Conservation (phyloP, 345 rosid genomes). For the Eutrema yunnanense region DNA sequence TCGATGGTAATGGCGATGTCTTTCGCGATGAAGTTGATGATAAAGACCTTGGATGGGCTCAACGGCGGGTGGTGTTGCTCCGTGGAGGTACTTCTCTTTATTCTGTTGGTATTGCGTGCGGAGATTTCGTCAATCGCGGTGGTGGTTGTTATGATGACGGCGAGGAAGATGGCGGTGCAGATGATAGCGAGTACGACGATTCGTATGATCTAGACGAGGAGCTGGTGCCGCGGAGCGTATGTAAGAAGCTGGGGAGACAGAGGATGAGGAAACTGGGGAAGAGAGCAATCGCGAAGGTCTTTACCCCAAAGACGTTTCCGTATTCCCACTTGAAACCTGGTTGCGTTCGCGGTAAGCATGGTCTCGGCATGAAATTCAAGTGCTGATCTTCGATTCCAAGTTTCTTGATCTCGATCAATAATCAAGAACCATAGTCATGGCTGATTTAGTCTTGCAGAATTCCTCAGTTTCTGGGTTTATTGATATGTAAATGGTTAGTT, state of each 20-base stretch:
- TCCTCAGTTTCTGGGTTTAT: slow-evolving; percentile 7
- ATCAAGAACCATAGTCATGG: neutral
- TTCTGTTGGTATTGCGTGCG: neutral
- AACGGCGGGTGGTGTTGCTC: neutral
- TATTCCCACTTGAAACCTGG: slow-evolving; percentile 33
- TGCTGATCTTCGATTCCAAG: slow-evolving; percentile 7
- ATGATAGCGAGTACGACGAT: slow-evolving; percentile 27
- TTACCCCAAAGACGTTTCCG: slow-evolving; percentile 30
- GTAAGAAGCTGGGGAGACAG: slow-evolving; percentile 37
- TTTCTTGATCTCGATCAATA: neutral
- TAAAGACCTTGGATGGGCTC: neutral
- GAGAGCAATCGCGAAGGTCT: slow-evolving; percentile 34
- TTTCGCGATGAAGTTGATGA: neutral
- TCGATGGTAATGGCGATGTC: neutral
- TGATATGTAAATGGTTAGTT: slow-evolving; percentile 27
- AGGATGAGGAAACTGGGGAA: slow-evolving; percentile 48
- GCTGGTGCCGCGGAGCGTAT: slow-evolving; percentile 34
- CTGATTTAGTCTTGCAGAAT: neutral
- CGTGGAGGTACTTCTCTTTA: neutral
- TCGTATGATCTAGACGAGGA: slow-evolving; percentile 44
- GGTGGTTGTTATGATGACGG: neutral
- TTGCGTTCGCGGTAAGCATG: slow-evolving; percentile 37
- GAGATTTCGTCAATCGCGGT: neutral
- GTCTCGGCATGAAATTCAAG: slow-evolving; percentile 34
- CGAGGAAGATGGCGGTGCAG: slow-evolving; percentile 29